Evolutionary conservation across 768 basidiomycete species (phyloP), one percentile per base, ranked within the genome.

Genomic region (Coprinellus aureogranulatus): DNA sequence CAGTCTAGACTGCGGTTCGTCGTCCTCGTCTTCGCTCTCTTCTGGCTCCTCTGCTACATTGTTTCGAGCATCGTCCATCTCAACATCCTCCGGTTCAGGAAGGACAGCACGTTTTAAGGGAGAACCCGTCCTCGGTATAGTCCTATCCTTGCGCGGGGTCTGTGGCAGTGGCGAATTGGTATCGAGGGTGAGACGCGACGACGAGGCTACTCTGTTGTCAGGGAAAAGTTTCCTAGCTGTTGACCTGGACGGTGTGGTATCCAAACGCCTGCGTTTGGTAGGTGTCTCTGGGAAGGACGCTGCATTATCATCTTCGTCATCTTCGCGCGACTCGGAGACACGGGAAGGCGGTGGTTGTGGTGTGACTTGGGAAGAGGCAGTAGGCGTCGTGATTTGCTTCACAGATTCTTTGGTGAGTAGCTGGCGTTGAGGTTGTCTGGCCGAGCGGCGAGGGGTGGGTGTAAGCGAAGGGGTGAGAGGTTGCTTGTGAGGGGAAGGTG

Each of bases 281-380:
- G 59, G 59, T 54, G 59, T 60, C 39, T 57, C 55, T 6, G 60
- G 60, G 16, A 54, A 28, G 20, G 37, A 12, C 18, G 27, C 12
- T 4, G 44, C 55, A n/a, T 49, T 28, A 28, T 60, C 59, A 23
- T 58, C 52, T n/a, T 49, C 40, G 31, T 60, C 59, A 28, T 51
- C 40, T 18, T 53, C 49, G 16, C 42, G 40, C 16, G 11, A 9
- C 14, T 14, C 14, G 2, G 6, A 16, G 5, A 37, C 18, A 25
- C 34, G 18, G 4, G 31, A 40, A 27, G 49, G 55, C 3, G 6
- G 18, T 22, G 59, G 40, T 8, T 16, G 20, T 6, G 56, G 50
- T 45, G 41, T 34, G 12, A n/a, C 2, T 16, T 4, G 16, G 22
- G 47, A 31, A 30, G 41, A 14, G 4, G 53, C 54, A 16, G 20